phyloP scores from a whole-genome alignment of 2,329 filamentous ascomycete species.

The Metarhizium brunneum region DNA sequence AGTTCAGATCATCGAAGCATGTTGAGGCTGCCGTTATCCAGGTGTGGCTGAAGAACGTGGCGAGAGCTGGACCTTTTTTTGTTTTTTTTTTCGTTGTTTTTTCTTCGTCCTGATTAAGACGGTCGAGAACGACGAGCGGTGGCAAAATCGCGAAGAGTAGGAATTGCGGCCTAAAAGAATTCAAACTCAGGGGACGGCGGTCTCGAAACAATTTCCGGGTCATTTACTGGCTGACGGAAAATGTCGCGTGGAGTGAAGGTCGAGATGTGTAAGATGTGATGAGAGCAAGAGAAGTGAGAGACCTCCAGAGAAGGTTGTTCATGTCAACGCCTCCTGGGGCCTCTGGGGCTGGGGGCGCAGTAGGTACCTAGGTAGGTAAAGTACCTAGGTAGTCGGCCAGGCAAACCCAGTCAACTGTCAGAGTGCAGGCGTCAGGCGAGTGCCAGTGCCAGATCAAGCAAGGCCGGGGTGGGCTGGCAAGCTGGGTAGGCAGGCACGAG shows the following conservation, averaged over 20 bases:
- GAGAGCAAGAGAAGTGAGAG: neutral
- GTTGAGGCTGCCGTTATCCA: conserved; percentile 24
- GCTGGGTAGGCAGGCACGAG: neutral
- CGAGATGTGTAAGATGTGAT: neutral
- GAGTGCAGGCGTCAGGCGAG: neutral
- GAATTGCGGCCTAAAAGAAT: neutral
- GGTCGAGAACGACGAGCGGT: neutral
- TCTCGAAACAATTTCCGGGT: neutral
- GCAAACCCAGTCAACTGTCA: neutral
- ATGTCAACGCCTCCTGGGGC: neutral
- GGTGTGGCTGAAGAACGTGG: conserved; percentile 36
- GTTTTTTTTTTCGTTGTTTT: conserved; percentile 14
- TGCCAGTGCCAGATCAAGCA: neutral
- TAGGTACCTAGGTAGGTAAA: neutral
- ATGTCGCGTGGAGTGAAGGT: neutral
- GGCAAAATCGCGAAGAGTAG: neutral
- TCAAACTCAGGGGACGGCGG: neutral
- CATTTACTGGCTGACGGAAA: neutral
- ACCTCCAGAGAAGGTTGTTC: neutral
- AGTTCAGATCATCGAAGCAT: conserved; percentile 22
- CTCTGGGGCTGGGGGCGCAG: neutral
- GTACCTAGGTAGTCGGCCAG: neutral
- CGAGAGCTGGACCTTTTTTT: conserved; percentile 25
- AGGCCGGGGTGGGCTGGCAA: neutral
- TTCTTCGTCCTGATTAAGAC: conserved; percentile 4